Base-by-base conservation (phyloP, 2,329 filamentous ascomycete species). In the Penicillium carneum region DNA sequence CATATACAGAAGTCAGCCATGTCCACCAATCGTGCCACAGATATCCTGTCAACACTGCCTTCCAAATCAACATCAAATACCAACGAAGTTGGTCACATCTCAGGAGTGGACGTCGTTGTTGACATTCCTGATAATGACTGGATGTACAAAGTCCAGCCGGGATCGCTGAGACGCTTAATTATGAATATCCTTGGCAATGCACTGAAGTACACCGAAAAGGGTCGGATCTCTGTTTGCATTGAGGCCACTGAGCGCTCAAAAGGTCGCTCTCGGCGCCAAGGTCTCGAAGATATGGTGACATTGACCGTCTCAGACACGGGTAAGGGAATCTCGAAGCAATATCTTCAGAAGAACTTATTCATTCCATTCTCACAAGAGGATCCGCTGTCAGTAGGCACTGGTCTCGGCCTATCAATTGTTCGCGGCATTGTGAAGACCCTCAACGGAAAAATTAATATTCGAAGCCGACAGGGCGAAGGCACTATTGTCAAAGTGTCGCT, bases 341-440 rank as follows among this genome's bases (percentile, higher is more conserved):
- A 84, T 63, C 76, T 89, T 4, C 77, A 80, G n/a, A 81, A 84
- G 11, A 80, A 81, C 10, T 72, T 89, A 0, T 90, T 86, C 68
- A 83, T 81, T 0, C 85, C 87, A 0, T 90, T 90, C 64, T 76
- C 81, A 0, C 88, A 90, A 62, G 88, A 90, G 66, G 81, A 88
- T 45, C 69, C 76, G 0, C 72, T 89, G 0, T 78, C 82, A 0
- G 81, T 84, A 0, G 88, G 88, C 0, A 84, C 85, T 0, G 88
- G 88, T 0, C 79, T 90, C 0, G 88, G 88, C 0, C 75, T 90
- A 26, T 86, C 83, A 48, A 83, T 90, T 7, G 87, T 90, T 1
- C 81, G 82, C 36, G 62, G 52, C 26, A 47, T 64, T 20, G 51
- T 64, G 41, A 56, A 36, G 41, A 45, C 56, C 0, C 45, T 64